A percentile compares a stretch with the other conserved stretches of the same genome.
phyloP scores from a whole-genome alignment of 2,329 filamentous ascomycete genomes.

The Colletotrichum liriopes region DNA sequence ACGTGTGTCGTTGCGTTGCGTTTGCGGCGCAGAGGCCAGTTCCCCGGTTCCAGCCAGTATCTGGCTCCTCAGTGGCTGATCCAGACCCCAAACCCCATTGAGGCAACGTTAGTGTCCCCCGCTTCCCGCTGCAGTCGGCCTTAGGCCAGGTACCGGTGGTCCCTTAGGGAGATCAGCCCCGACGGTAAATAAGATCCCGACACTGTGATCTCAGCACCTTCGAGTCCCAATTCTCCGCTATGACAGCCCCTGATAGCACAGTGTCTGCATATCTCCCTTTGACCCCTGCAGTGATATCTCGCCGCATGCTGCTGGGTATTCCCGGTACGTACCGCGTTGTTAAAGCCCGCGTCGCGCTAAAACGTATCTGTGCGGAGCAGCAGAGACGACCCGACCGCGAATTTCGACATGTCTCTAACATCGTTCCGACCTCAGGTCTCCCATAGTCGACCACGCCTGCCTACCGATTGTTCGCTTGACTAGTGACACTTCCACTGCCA shows the following conservation, averaged over 20 bases:
- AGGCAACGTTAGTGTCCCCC: conserved; percentile 25
- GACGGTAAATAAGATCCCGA: not conserved
- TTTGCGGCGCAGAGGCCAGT: conserved; percentile 36
- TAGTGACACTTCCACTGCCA: conserved; percentile 14
- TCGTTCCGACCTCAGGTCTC: conserved; percentile 37
- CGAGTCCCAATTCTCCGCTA: not conserved
- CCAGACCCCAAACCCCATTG: conserved; percentile 10
- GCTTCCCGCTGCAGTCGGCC: conserved; percentile 33
- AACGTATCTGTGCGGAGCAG: conserved; percentile 38
- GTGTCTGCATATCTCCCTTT: not conserved
- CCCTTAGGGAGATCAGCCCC: not conserved
- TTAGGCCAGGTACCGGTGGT: conserved; percentile 6
- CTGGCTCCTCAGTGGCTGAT: conserved; percentile 13
- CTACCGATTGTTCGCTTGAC: conserved; percentile 4
- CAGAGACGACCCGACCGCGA: conserved; percentile 29
- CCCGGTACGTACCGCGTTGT: conserved; percentile 11
- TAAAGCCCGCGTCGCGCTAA: conserved; percentile 23
- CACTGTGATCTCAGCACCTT: conserved; percentile 20
- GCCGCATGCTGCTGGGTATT: not conserved
- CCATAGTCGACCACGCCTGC: not conserved
- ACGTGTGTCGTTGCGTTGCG: conserved; percentile 42
- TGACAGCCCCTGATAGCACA: conserved; percentile 36
- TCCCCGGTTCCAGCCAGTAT: conserved; percentile 7
- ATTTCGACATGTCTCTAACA: conserved; percentile 28
- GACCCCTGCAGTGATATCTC: conserved; percentile 8